These are phyloP conservation scores for Colletotrichum horii DNA, from an alignment of 2,329 filamentous ascomycete species.

Conservation along the genomic window DNA sequence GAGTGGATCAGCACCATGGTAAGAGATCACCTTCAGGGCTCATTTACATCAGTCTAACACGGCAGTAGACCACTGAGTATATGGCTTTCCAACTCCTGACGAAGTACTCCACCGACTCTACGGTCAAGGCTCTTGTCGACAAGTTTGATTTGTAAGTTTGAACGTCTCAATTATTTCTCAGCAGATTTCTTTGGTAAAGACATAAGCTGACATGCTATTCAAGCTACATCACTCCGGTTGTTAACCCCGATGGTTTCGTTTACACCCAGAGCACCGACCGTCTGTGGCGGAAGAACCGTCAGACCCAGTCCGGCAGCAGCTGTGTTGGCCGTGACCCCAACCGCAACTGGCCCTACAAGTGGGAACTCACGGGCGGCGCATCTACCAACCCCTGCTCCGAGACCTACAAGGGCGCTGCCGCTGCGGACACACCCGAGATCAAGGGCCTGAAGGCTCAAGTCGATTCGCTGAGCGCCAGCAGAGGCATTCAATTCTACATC, in stretches of 20 bases:
- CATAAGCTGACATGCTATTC: neutral
- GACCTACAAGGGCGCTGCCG: slow-evolving; percentile 44
- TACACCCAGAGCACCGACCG: slow-evolving; percentile 50
- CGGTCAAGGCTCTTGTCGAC: slow-evolving; percentile 50
- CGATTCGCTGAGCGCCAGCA: slow-evolving; percentile 40
- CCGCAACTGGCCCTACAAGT: slow-evolving; percentile 58
- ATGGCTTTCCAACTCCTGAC: slow-evolving; percentile 50
- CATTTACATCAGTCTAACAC: neutral
- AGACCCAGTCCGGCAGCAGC: slow-evolving; percentile 33
- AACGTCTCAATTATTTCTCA: neutral
- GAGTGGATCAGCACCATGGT: slow-evolving; percentile 60
- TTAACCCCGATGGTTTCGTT: slow-evolving; percentile 55
- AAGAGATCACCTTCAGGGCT: slow-evolving; percentile 40
- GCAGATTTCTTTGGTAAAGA: fast-evolving
- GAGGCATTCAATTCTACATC: slow-evolving; percentile 65
- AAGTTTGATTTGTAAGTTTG: slow-evolving; percentile 54
- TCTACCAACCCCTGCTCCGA: slow-evolving; percentile 54
- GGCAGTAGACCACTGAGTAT: slow-evolving; percentile 49
- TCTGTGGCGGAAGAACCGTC: slow-evolving; percentile 60
- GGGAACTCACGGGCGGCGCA: slow-evolving; percentile 49
- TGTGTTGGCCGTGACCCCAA: slow-evolving; percentile 60
- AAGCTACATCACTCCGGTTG: slow-evolving; percentile 54
- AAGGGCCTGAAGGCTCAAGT: slow-evolving; percentile 51
- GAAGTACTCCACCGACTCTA: slow-evolving; percentile 34
- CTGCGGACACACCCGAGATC: slow-evolving; percentile 51